Evolutionary conservation across 1,284 basidiomycete genomes (phyloP).

Genomic region (Golubevia sp.): DNA sequence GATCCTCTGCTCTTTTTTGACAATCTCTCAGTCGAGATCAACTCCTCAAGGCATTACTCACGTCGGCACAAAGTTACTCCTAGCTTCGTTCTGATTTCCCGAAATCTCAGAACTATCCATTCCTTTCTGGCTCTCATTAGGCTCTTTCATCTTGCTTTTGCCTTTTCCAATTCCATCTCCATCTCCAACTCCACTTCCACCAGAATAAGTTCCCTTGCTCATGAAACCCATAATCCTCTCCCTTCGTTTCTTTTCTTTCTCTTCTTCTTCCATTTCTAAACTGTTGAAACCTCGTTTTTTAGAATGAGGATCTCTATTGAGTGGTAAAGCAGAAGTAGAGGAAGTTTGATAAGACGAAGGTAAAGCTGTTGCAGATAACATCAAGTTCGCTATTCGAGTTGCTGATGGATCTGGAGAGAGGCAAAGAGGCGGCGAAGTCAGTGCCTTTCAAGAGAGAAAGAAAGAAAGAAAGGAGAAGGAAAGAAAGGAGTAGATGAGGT

Average conservation of each 20-base stretch:
- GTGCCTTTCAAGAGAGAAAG: too few species aligned
- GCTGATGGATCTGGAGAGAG: slow-evolving; percentile 49
- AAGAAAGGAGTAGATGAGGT: background rate
- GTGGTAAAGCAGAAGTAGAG: slow-evolving; percentile 15
- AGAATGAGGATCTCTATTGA: slow-evolving; percentile 13
- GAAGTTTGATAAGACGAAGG: slow-evolving; percentile 28
- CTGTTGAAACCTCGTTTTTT: slow-evolving; percentile 36
- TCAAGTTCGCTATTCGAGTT: slow-evolving; percentile 49
- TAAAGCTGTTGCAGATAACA: slow-evolving; percentile 45
- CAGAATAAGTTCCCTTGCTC: slow-evolving; percentile 10
- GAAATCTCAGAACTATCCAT: background rate
- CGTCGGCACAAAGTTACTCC: slow-evolving; percentile 30
- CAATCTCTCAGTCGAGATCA: too few species aligned
- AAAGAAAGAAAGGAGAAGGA: too few species aligned
- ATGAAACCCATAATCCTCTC: slow-evolving; percentile 53
- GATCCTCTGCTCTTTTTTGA: too few species aligned
- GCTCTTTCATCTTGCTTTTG: background rate
- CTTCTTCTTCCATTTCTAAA: slow-evolving; percentile 43
- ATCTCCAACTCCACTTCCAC: slow-evolving; percentile 1
- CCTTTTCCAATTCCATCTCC: background rate
- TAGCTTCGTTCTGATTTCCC: slow-evolving; percentile 5
- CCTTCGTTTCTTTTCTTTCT: slow-evolving; percentile 14
- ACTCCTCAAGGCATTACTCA: background rate
- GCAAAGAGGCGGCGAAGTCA: slow-evolving; percentile 53
- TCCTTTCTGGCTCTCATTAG: background rate